A percentile compares a stretch with the other conserved stretches of the same genome.
Evolutionary conservation across 2,329 filamentous ascomycete genomes (phyloP).

Genomic region (Orbilia javanica): DNA sequence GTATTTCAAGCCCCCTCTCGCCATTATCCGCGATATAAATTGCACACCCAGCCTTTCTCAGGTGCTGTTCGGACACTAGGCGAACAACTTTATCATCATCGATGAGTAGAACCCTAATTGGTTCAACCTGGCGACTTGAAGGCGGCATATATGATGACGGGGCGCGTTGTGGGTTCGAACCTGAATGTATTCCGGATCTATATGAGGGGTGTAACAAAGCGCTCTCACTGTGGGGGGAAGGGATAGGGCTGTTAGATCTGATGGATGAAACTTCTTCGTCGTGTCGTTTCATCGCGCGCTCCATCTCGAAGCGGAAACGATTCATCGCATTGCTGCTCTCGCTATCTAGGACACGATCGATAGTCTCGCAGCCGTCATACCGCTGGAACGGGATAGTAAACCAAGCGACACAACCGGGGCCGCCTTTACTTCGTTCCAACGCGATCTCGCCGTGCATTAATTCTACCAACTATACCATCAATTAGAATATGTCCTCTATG

Average conservation of each 20-base stretch:
- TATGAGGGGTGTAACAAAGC: conserved; percentile 24
- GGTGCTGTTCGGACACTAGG: conserved; percentile 27
- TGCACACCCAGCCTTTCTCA: conserved; percentile 30
- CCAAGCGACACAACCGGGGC: conserved; percentile 55
- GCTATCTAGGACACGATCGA: conserved; percentile 47
- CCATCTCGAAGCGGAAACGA: conserved; percentile 53
- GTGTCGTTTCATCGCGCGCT: conserved; percentile 48
- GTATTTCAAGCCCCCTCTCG: conserved; percentile 22
- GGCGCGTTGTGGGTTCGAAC: not conserved
- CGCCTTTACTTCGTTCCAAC: conserved; percentile 49
- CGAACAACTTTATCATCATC: conserved; percentile 49
- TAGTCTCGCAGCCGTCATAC: conserved; percentile 46
- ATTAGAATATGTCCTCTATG: conserved; percentile 1
- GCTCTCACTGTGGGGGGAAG: conserved; percentile 35
- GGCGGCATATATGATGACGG: conserved; percentile 42
- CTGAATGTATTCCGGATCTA: not conserved
- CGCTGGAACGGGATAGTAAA: conserved; percentile 53
- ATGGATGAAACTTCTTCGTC: conserved; percentile 50
- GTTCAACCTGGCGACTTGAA: conserved; percentile 30
- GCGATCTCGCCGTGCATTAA: conserved; percentile 57
- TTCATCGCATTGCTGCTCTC: conserved; percentile 55
- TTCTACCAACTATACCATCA: conserved; percentile 38
- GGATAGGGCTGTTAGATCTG: conserved; percentile 37
- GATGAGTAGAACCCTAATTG: conserved; percentile 34
- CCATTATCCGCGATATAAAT: conserved; percentile 41